Evolutionary conservation across 2,329 filamentous ascomycete genomes (phyloP).

Genomic region (Colletotrichum camelliae): DNA sequence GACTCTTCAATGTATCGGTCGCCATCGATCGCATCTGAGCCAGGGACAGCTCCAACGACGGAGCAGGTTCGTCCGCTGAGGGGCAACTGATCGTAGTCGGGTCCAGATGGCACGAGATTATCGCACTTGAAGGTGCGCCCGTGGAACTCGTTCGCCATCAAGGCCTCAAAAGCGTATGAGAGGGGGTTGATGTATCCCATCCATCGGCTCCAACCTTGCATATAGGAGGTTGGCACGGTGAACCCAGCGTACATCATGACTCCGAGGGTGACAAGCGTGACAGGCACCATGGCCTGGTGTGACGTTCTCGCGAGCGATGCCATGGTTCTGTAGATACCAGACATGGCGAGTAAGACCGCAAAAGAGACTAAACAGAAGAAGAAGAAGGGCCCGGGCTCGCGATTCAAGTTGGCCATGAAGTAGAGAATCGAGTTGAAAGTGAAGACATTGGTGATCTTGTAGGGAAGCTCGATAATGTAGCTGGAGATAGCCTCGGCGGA

Average conservation of each 20-base stretch:
- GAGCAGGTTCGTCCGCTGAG: constrained; percentile 49
- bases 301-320: constrained; percentile 32
- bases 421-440: constrained; percentile 68
- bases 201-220: constrained; percentile 83
- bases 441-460: constrained; percentile 63
- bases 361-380: constrained; percentile 55
- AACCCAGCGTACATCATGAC: constrained; percentile 77
- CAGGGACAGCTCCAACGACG: constrained; percentile 48
- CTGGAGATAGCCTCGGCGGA: constrained; percentile 63
- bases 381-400: constrained; percentile 65
- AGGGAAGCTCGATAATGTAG: constrained; percentile 68
- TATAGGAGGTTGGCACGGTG: constrained; percentile 68
- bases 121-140: constrained; percentile 62
- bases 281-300: constrained; percentile 49
- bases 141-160: constrained; percentile 86
- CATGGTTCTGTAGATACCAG: constrained; percentile 32
- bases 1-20: constrained; percentile 46
- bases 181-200: constrained; percentile 82
- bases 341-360: constrained; percentile 32
- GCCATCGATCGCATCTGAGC: constrained; percentile 46
- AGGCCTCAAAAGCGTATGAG: constrained; percentile 78
- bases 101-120: constrained; percentile 45
- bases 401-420: constrained; percentile 69
- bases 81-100: constrained; percentile 40
- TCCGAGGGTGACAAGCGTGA: constrained; percentile 65